These are phyloP conservation scores for Apiospora saccharicola DNA, from an alignment of 2,329 filamentous ascomycete species.

Conservation along the genomic window DNA sequence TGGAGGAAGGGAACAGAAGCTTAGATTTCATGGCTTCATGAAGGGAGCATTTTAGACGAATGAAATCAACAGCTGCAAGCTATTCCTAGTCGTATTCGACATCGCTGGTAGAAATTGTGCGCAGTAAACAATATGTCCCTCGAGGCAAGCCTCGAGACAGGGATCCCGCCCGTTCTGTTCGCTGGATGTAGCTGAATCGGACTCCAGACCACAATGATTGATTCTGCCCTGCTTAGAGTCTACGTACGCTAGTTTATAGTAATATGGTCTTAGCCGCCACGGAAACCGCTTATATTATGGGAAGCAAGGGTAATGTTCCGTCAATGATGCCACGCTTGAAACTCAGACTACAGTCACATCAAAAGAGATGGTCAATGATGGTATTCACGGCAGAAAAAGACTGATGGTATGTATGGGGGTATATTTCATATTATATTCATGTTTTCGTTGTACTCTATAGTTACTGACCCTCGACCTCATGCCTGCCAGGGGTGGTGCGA, in stretches of 20 bases:
- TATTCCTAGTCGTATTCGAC: background rate
- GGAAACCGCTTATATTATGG: too few species aligned
- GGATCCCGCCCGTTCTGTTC: background rate
- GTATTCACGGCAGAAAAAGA: background rate
- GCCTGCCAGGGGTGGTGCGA: conserved; percentile 1
- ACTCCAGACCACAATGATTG: background rate
- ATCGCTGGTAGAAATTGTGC: background rate
- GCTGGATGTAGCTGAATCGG: background rate
- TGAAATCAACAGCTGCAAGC: background rate
- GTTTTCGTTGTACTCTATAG: conserved; percentile 20
- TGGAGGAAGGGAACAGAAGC: background rate
- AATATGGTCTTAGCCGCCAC: too few species aligned
- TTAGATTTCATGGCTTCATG: background rate
- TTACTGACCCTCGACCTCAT: conserved; percentile 4
- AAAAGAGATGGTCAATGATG: too few species aligned
- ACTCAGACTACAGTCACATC: background rate
- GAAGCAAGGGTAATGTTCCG: background rate
- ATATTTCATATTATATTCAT: conserved; percentile 26
- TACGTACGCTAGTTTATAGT: background rate
- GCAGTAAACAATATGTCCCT: background rate
- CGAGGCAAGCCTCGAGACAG: background rate
- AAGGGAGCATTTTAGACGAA: background rate
- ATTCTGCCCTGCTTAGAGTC: background rate
- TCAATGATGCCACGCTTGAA: background rate
- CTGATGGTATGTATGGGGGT: background rate